Evolutionary conservation across 2,329 filamentous ascomycete species (phyloP), one percentile per base, ranked within the genome.

Genomic region (Claviceps fusiformis): DNA sequence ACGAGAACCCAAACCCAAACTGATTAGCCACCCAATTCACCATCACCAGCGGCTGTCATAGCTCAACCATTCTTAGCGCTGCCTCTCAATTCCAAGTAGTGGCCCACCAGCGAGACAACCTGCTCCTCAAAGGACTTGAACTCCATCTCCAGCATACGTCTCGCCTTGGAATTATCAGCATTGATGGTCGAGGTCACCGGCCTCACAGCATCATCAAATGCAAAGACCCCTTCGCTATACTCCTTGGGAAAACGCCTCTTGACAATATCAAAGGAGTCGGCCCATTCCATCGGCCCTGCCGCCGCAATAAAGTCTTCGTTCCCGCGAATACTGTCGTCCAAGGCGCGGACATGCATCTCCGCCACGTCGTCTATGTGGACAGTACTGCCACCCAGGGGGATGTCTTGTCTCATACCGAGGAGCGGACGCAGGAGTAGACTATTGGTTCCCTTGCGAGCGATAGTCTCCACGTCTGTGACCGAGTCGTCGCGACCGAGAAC

Each of bases 341-440:
- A 64, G 4, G 71, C 69, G 5, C 59, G 57, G 33, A 73, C 65
- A 53, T 74, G 71, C 6, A 66, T 65, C 31, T 62, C 62, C 1
- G 71, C 70, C 4, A 71, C 69, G 54, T 73, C 70, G 52, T 71
- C 65, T 17, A 71, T 60, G 55, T 72, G 67, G 15, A 72, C 70
- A 9, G 63, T 64, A 17, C 60, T 60, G 24, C 69, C 68, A 5
- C 62, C 58, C 29, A 63, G 60, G 9, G 53, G 55, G 24, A 57
- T 54, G 1, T 61, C 59, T 46, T 60, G 59, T 29, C 58, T 56
- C 3, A 63, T 59, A 13, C 70, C 70, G 8, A 68, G 60, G 24
- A 72, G 59, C 31, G 67, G 63, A 5, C 65, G 65, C 53, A 72
- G 60, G 9, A 71, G 56, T 39, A 67, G 56, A 35, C 61, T 62